Base-by-base conservation (phyloP, 139 green algal genomes). In the Haematococcus lacustris region DNA sequence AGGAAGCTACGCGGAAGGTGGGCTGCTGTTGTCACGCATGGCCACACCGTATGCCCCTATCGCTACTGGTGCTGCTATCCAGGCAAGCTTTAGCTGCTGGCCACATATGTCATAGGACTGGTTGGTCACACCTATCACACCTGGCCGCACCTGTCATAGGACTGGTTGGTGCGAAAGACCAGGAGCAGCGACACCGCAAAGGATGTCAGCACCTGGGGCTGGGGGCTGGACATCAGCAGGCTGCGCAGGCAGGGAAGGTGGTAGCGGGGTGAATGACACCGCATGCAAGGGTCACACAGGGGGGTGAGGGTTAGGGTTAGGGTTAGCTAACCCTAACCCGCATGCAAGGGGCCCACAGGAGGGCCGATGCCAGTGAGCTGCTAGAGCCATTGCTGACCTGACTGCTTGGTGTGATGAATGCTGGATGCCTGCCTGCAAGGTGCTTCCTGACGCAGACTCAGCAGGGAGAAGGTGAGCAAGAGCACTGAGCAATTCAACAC, bases 121-220 rank as follows among this genome's bases (percentile, higher is more conserved):
- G 47, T 57, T 57, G 13, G 13, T 21, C 47, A n/a, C 13, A 13
- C 47, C 47, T 57, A n/a, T 21, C 21, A n/a, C 13, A 57, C 21
- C 21, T 57, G 21, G 13, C 47, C 13, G 47, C 13, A 57, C n/a
- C 64, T 50, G 63, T 51, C 38, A 61, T 79, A 79, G 68, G 28
- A 57, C 68, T 51, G 61, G 71, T 74, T 77, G 51, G 76, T 76
- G 32, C 76, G 66, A 1, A n/a, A 23, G 17, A 50, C 51, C 76
- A 81, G 76, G 41, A 81, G 65, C 53, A 81, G 53, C 17, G 76
- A 81, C 28, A 81, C 70, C n/a, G 76, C 76, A 43, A 81, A 81
- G 30, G 39, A 68, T n/a, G 76, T 81, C 2, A 81, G 65, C 5
- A 59, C 65, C 65, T 77, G 70, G 6, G 76, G 76, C 76, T 76